A percentile compares a stretch with the other conserved stretches of the same genome.
These are phyloP conservation scores for Dendrobium nobile DNA, from an alignment of 106 monocot genomes.

Conservation along the genomic window DNA sequence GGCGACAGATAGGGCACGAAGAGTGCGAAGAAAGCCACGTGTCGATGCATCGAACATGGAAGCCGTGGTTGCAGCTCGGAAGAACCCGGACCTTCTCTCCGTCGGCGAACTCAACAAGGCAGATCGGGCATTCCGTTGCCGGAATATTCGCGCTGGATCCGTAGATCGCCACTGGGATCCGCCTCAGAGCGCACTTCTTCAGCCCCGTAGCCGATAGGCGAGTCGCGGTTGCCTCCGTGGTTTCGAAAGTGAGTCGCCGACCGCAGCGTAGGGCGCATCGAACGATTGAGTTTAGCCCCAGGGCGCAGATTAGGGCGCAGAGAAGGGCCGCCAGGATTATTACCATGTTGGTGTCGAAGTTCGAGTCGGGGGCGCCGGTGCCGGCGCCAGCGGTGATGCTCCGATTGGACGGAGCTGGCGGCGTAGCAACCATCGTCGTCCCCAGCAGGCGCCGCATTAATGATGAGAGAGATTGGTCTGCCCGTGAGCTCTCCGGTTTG, in stretches of 20 bases:
- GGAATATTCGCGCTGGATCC: slow-evolving; percentile 13
- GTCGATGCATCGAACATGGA: slow-evolving; percentile 45
- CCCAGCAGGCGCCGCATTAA: background rate
- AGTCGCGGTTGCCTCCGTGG: too few relatives aligned
- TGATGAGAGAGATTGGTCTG: background rate
- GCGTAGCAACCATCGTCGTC: background rate
- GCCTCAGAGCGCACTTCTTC: background rate
- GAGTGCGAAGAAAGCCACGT: slow-evolving; percentile 42
- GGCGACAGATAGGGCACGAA: slow-evolving; percentile 49
- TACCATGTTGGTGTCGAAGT: too few relatives aligned
- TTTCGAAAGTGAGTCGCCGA: too few relatives aligned
- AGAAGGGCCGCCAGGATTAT: too few relatives aligned
- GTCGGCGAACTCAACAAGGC: slow-evolving; percentile 39
- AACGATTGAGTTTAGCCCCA: too few relatives aligned
- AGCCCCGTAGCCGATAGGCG: background rate
- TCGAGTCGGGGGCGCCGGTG: too few relatives aligned
- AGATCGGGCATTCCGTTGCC: slow-evolving; percentile 41
- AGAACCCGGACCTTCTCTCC: slow-evolving; percentile 48
- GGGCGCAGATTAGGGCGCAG: too few relatives aligned
- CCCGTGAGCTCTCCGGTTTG: too few relatives aligned
- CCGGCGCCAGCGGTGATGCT: too few relatives aligned
- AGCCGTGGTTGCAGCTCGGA: slow-evolving; percentile 41
- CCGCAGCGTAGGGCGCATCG: too few relatives aligned
- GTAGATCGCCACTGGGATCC: background rate
- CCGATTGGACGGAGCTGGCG: too few relatives aligned